Conservation (phyloP, 2,329 filamentous ascomycete species). For the Aspergillus sp. region DNA sequence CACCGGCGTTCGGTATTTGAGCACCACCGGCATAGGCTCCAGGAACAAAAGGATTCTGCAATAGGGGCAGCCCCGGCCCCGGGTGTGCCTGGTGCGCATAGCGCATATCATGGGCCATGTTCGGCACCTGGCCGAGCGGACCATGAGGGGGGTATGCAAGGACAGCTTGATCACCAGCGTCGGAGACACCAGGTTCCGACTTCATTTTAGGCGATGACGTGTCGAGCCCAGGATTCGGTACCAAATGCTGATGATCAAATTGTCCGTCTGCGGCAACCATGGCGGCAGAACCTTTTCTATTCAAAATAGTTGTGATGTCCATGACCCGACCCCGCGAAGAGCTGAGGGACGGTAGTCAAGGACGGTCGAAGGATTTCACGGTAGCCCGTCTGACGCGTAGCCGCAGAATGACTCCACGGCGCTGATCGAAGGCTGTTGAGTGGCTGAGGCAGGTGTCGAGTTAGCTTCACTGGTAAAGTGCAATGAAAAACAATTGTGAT, state of each 20-base stretch:
- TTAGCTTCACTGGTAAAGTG: not conserved
- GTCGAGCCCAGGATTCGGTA: slow-evolving; percentile 43
- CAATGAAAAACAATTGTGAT: not conserved
- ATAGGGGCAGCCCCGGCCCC: slow-evolving; percentile 55
- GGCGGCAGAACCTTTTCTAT: slow-evolving; percentile 51
- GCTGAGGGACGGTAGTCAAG: slow-evolving; percentile 35
- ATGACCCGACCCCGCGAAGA: slow-evolving; percentile 45
- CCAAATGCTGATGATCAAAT: slow-evolving; percentile 49
- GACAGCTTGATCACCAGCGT: slow-evolving; percentile 58
- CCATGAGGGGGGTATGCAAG: slow-evolving; percentile 60
- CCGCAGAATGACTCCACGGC: slow-evolving; percentile 21
- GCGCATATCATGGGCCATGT: slow-evolving; percentile 54
- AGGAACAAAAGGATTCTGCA: slow-evolving; percentile 58
- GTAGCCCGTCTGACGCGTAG: slow-evolving; percentile 16
- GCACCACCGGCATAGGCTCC: slow-evolving; percentile 48
- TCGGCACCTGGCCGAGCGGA: slow-evolving; percentile 54
- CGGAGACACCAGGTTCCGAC: slow-evolving; percentile 60
- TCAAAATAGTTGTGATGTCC: slow-evolving; percentile 57
- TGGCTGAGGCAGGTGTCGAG: not conserved
- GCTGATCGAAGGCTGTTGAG: not conserved
- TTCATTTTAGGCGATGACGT: slow-evolving; percentile 57
- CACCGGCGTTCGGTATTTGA: slow-evolving; percentile 49
- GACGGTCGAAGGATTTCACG: slow-evolving; percentile 28
- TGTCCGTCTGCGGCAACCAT: slow-evolving; percentile 47
- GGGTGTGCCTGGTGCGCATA: slow-evolving; percentile 58